A percentile compares a stretch with the other conserved stretches of the same genome.
Conservation (phyloP, 148 eudicot species). For the Cornus kousa region DNA sequence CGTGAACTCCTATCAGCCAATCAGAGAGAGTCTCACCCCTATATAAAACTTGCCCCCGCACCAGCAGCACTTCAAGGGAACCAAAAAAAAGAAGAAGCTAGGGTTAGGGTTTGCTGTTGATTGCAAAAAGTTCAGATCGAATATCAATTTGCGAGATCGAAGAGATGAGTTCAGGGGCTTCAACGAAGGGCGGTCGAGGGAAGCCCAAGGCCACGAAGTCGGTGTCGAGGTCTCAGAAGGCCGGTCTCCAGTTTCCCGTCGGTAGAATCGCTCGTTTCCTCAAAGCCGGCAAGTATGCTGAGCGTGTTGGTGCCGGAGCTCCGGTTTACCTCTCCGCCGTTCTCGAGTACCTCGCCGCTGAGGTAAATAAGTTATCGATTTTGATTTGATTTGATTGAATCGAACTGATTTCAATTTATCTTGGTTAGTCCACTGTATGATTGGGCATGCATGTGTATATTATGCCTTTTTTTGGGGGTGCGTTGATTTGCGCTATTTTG, state of each 20-base stretch:
- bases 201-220: slow-evolving; percentile 31
- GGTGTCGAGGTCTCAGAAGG: slow-evolving; percentile 31
- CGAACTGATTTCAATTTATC: background rate
- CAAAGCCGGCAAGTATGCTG: slow-evolving; percentile 30
- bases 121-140: no score
- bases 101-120: slow-evolving; percentile 8
- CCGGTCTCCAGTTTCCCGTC: slow-evolving; percentile 38
- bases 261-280: slow-evolving; percentile 34
- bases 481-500: background rate
- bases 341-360: slow-evolving; percentile 34
- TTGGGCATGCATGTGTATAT: no score
- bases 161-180: slow-evolving; percentile 11
- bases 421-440: background rate
- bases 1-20: background rate
- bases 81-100: background rate
- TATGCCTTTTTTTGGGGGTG: background rate
- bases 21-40: background rate
- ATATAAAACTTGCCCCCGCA: background rate
- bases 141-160: background rate
- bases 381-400: background rate
- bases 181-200: slow-evolving; percentile 26
- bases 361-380: slow-evolving; percentile 5
- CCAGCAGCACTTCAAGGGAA: background rate
- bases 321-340: slow-evolving; percentile 35
- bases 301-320: slow-evolving; percentile 31